Percentiles rank a stretch among this genome's conserved stretches.
Evolutionary conservation across 2,329 filamentous ascomycete species (phyloP).

Genomic region (Neonectria neomacrospora): DNA sequence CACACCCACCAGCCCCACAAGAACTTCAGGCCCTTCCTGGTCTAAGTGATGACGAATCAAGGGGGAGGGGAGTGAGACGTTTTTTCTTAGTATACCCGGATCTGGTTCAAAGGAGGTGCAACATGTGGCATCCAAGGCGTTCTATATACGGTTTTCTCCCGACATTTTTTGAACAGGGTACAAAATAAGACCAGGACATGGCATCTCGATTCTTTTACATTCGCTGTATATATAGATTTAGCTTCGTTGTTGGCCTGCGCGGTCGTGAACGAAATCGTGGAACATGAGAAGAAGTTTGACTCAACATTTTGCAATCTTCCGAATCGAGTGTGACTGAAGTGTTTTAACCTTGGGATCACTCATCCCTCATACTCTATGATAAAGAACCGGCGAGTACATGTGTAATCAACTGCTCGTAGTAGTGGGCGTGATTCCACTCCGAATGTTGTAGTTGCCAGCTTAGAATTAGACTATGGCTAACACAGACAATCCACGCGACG

Average conservation of each 20-base stretch:
- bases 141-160: slow-evolving; percentile 3
- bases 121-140: slow-evolving; percentile 2
- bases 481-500: too few species aligned
- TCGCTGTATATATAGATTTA: slow-evolving; percentile 22
- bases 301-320: background rate
- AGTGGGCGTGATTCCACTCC: too few species aligned
- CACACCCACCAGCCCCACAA: slow-evolving; percentile 4
- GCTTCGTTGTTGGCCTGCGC: slow-evolving; percentile 4
- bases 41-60: slow-evolving; percentile 24
- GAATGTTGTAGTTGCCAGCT: too few species aligned
- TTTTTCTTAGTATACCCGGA: slow-evolving; percentile 8
- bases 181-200: slow-evolving; percentile 6
- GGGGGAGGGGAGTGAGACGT: background rate
- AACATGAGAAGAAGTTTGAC: slow-evolving; percentile 3
- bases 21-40: slow-evolving; percentile 31
- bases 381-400: background rate
- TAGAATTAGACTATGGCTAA: too few species aligned
- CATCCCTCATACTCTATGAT: background rate
- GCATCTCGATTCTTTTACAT: slow-evolving; percentile 1
- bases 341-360: too few species aligned
- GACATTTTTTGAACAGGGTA: slow-evolving; percentile 15
- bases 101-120: background rate
- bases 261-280: background rate
- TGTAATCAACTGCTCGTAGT: too few species aligned
- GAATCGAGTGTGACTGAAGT: background rate